Evolutionary conservation across 108 stramenopile genomes (phyloP), one percentile per base, ranked within the genome.

Genomic region (Cyclotella kingstonii): DNA sequence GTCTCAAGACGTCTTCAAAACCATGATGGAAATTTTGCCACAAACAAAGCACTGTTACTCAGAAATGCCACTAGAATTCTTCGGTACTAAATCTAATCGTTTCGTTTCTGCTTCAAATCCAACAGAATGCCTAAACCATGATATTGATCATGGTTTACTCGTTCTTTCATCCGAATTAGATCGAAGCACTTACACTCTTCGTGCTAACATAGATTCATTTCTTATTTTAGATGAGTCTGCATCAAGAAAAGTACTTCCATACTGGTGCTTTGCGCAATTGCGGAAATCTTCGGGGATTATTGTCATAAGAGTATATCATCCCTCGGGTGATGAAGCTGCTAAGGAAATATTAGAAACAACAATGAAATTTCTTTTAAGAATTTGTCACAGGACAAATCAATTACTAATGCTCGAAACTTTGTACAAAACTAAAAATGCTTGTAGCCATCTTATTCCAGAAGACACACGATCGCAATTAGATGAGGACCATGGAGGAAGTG

Each of bases 301-400:
- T 19, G 41, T 51, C 9, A 63, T 78, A 21, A 60, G 83, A 70
- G 79, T 84, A 30, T 77, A 84, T 56, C 89, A 90, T 52, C 84
- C 85, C 10, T 60, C 39, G 8, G 89, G 89, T n/a, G 53, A 61
- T 30, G 60, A 72, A 40, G 60, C 52, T 22, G 82, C 81, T 12
- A 55, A 60, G 19, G 52, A 62, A 41, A 62, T 75, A 4, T 25
- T 78, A 25, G 53, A 63, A 39, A 53, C 22, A 9, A 49, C 83
- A 5, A 15, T 18, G 18, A 34, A 39, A 10, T 21, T 63, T 7
- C 65, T 80, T 3, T 28, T 46, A 3, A 55, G 15, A 3, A 60
- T 73, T 14, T 80, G 81, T 56, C 70, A 84, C 48, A 69, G 71
- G n/a, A 78, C 70, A 11, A 90, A 90, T 66, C 89, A 90, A 56